phyloP scores from a whole-genome alignment of 805 yeast species.

The Saccharomycopsis capsularis region DNA sequence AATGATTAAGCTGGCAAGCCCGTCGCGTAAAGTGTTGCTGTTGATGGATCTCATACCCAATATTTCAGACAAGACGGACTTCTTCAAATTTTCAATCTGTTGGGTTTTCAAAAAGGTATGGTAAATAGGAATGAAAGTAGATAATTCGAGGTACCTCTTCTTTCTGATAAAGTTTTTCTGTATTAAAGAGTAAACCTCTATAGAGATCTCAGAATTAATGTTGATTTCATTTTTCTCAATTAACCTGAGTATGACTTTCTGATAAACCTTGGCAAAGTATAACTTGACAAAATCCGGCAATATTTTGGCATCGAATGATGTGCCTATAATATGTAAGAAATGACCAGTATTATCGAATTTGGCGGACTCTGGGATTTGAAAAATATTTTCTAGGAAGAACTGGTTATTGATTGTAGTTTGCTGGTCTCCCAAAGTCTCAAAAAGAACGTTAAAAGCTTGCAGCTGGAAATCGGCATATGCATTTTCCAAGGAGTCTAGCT shows the following conservation, averaged over 20 bases:
- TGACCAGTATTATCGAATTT: too few relatives aligned
- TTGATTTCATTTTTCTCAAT: background rate
- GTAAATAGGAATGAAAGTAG: slow-evolving; percentile 5
- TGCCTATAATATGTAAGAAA: too few relatives aligned
- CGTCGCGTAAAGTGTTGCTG: background rate
- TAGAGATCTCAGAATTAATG: background rate
- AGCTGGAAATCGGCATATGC: background rate
- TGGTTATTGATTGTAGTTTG: too few relatives aligned
- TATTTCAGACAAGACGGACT: slow-evolving; percentile 11
- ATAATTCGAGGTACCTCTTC: slow-evolving; percentile 1
- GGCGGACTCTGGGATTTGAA: too few relatives aligned
- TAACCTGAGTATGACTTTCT: background rate
- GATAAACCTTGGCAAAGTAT: slow-evolving; percentile 11
- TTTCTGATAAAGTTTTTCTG: slow-evolving; percentile 3
- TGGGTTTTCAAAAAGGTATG: background rate
- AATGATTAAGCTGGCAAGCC: background rate
- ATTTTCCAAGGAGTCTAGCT: slow-evolving; percentile 2
- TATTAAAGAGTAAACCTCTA: background rate
- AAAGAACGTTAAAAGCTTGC: background rate
- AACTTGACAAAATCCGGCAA: background rate
- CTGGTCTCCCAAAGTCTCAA: too few relatives aligned
- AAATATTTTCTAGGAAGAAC: too few relatives aligned
- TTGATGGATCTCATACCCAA: slow-evolving; percentile 5
- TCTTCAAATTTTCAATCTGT: slow-evolving; percentile 10
- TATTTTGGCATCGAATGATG: too few relatives aligned